Conservation (phyloP, 768 basidiomycete genomes). For the Mrakia blollopis region DNA sequence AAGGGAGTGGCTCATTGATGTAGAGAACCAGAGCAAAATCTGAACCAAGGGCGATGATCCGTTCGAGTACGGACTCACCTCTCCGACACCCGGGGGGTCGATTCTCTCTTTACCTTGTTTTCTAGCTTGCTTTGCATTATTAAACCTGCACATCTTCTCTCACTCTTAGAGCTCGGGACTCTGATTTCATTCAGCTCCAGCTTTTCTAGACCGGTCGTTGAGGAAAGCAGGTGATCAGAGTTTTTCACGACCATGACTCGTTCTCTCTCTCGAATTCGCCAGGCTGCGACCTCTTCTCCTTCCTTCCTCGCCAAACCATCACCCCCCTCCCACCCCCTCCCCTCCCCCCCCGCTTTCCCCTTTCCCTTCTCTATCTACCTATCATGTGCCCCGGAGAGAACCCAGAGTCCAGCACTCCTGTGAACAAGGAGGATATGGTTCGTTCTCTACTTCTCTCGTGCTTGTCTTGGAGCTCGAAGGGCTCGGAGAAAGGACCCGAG, state of each 20-base stretch:
- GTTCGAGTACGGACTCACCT: not conserved
- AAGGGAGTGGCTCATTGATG: slow-evolving; percentile 27
- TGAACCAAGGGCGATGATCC: not conserved
- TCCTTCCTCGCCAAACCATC: not conserved
- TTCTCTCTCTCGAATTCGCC: too few relatives aligned
- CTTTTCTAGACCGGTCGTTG: not conserved
- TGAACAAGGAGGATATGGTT: slow-evolving; percentile 21
- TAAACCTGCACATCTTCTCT: too few relatives aligned
- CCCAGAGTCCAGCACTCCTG: not conserved
- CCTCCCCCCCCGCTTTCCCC: not conserved
- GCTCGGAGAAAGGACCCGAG: too few relatives aligned
- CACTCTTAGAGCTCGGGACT: not conserved
- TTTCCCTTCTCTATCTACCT: not conserved
- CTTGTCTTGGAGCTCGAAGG: too few relatives aligned
- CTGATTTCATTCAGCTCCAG: not conserved
- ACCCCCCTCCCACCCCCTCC: not conserved
- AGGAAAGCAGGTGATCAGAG: not conserved
- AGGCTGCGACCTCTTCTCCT: not conserved
- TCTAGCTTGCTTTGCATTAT: not conserved
- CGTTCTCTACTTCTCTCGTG: not conserved
- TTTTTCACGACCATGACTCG: not conserved
- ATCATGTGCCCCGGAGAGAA: slow-evolving; percentile 25
- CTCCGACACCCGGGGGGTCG: not conserved
- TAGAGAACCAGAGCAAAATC: slow-evolving; percentile 6
- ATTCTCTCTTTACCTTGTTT: not conserved